Conservation (phyloP, 2,329 filamentous ascomycete species). For the Coniochaeta hoffmannii region DNA sequence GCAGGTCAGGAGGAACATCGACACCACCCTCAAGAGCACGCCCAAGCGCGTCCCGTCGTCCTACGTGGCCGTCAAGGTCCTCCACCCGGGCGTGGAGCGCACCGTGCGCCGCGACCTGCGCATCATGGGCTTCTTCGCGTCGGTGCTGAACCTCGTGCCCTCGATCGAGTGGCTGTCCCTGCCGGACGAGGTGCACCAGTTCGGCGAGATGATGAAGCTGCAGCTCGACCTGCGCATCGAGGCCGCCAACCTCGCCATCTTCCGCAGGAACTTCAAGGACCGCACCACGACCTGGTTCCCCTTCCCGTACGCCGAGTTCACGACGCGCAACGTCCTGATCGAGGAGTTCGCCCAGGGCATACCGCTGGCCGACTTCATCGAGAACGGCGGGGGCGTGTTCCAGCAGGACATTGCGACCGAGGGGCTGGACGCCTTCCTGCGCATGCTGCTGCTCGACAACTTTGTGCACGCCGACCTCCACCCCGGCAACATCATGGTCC, state of each 20-base stretch:
- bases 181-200: conserved; percentile 87
- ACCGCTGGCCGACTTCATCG: conserved; percentile 80
- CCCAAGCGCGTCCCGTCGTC: conserved; percentile 80
- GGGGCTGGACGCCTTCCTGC: conserved; percentile 88
- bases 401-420: conserved; percentile 92
- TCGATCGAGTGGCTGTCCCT: conserved; percentile 97
- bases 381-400: conserved; percentile 86
- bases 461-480: conserved; percentile 96
- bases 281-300: conserved; percentile 95
- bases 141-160: conserved; percentile 74
- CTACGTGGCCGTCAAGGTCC: conserved; percentile 92
- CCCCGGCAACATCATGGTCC: conserved; percentile 98
- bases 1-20: conserved; percentile 73
- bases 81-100: conserved; percentile 86
- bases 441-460: conserved; percentile 95
- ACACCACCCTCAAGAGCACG: conserved; percentile 77
- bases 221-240: conserved; percentile 94
- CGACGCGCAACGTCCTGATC: conserved; percentile 83
- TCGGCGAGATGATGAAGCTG: conserved; percentile 98
- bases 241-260: conserved; percentile 78
- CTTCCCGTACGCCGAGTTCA: conserved; percentile 87
- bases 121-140: conserved; percentile 92
- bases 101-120: conserved; percentile 82
- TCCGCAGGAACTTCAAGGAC: conserved; percentile 84
- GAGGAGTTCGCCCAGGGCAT: conserved; percentile 97